These are phyloP conservation scores for Canavalia ensiformis DNA, from an alignment of 306 rosid species.

Conservation along the genomic window DNA sequence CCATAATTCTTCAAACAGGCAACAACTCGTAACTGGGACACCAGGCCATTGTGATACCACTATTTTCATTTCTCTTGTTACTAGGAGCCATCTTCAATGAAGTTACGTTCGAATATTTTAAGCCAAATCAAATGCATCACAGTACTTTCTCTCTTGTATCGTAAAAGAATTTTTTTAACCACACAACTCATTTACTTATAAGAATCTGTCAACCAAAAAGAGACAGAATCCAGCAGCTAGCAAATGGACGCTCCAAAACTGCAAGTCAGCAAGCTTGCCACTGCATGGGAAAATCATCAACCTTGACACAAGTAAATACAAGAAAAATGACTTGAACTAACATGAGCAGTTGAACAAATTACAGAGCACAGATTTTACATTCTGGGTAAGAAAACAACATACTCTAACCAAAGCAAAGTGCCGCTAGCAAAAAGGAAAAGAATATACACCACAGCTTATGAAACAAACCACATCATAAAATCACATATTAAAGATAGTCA, in stretches of 20 bases:
- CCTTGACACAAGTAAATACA: constrained; percentile 40
- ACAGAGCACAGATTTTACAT: constrained; percentile 3
- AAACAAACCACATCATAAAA: constrained; percentile 25
- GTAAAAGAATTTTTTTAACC: constrained; percentile 49
- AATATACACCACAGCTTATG: constrained; percentile 37
- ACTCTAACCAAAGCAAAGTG: neutral
- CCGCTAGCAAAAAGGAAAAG: neutral
- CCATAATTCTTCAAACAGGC: constrained; percentile 54
- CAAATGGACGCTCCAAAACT: constrained; percentile 63
- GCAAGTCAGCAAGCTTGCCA: constrained; percentile 55
- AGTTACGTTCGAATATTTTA: constrained; percentile 49
- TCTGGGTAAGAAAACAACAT: constrained; percentile 15
- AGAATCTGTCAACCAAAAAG: constrained; percentile 61
- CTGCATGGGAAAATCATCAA: constrained; percentile 64
- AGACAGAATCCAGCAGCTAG: constrained; percentile 62
- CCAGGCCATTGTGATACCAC: constrained; percentile 42
- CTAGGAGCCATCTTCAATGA: constrained; percentile 50
- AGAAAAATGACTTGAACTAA: constrained; percentile 20
- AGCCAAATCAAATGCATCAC: constrained; percentile 54
- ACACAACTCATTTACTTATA: constrained; percentile 53
- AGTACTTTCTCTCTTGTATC: constrained; percentile 48
- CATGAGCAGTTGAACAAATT: constrained; percentile 30
- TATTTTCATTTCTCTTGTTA: constrained; percentile 40
- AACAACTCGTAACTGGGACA: constrained; percentile 38
- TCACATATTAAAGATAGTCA: constrained; percentile 27